Percentiles rank a stretch among this genome's conserved stretches.
phyloP scores from a whole-genome alignment of 2,329 filamentous ascomycete species.

The Aspergillus melleus region DNA sequence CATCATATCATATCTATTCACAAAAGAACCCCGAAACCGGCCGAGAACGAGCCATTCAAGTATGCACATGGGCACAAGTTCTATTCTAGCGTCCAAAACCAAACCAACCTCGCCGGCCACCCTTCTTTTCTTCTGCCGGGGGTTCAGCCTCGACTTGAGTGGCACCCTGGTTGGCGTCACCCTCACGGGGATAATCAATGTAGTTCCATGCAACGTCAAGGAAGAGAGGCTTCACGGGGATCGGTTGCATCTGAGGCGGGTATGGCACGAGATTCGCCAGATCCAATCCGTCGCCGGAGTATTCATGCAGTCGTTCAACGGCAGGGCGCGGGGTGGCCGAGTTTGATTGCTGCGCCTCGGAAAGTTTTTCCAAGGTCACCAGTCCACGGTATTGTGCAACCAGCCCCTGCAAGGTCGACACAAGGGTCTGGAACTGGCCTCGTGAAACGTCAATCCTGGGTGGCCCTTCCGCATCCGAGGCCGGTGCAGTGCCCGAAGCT shows the following conservation, averaged over 20 bases:
- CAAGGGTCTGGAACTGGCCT: conserved; percentile 60
- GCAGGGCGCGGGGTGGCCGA: conserved; percentile 57
- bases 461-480: conserved; percentile 49
- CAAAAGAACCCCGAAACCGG: background rate
- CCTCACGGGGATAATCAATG: conserved; percentile 79
- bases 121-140: conserved; percentile 45
- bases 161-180: conserved; percentile 27
- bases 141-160: conserved; percentile 26
- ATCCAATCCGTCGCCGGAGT: conserved; percentile 69
- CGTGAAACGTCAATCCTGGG: conserved; percentile 68
- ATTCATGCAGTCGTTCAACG: conserved; percentile 73
- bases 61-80: background rate
- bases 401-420: conserved; percentile 65
- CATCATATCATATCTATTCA: background rate
- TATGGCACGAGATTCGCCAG: conserved; percentile 80
- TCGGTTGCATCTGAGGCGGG: conserved; percentile 76
- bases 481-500: conserved; percentile 50
- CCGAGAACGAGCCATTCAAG: background rate
- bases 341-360: conserved; percentile 48
- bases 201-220: conserved; percentile 98
- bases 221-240: conserved; percentile 94
- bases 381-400: conserved; percentile 81
- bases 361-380: conserved; percentile 73
- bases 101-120: conserved; percentile 74
- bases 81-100: conserved; percentile 57